These are phyloP conservation scores for Russula virescens DNA, from an alignment of 768 basidiomycete genomes.

Conservation along the genomic window DNA sequence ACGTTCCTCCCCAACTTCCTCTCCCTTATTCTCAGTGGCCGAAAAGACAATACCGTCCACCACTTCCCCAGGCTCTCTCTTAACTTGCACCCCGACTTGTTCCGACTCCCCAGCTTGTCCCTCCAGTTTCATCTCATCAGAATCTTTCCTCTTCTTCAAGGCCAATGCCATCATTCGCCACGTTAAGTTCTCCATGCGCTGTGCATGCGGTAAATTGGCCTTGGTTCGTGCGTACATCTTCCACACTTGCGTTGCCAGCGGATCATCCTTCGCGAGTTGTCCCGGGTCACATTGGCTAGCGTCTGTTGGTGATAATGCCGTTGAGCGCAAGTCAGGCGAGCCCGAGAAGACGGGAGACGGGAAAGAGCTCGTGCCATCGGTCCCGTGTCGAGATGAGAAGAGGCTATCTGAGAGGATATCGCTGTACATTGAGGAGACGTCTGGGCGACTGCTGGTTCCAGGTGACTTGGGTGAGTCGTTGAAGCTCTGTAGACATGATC, in stretches of 20 bases:
- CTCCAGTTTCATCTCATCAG: slow-evolving; percentile 44
- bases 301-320: slow-evolving; percentile 37
- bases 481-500: slow-evolving; percentile 17
- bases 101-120: slow-evolving; percentile 14
- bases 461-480: slow-evolving; percentile 17
- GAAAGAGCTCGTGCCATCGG: slow-evolving; percentile 44
- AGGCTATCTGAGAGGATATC: slow-evolving; percentile 50
- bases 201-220: slow-evolving; percentile 83
- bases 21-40: slow-evolving; percentile 19
- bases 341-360: slow-evolving; percentile 63
- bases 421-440: slow-evolving; percentile 41
- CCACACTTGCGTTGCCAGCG: slow-evolving; percentile 94
- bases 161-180: slow-evolving; percentile 99
- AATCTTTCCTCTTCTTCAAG: slow-evolving; percentile 78
- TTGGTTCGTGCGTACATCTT: slow-evolving; percentile 91
- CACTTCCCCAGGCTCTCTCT: slow-evolving; percentile 27
- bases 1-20: slow-evolving; percentile 42
- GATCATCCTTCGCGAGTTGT: slow-evolving; percentile 74
- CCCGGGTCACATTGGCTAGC: slow-evolving; percentile 45
- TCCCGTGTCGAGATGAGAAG: slow-evolving; percentile 43
- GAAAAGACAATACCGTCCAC: slow-evolving; percentile 17
- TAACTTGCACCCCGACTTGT: slow-evolving; percentile 21
- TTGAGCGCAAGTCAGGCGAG: slow-evolving; percentile 58
- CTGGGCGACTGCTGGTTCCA: slow-evolving; percentile 4
- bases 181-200: slow-evolving; percentile 96